Evolutionary conservation across 2,329 filamentous ascomycete species (phyloP), one percentile per base, ranked within the genome.

Genomic region (Stachybotrys elegans): DNA sequence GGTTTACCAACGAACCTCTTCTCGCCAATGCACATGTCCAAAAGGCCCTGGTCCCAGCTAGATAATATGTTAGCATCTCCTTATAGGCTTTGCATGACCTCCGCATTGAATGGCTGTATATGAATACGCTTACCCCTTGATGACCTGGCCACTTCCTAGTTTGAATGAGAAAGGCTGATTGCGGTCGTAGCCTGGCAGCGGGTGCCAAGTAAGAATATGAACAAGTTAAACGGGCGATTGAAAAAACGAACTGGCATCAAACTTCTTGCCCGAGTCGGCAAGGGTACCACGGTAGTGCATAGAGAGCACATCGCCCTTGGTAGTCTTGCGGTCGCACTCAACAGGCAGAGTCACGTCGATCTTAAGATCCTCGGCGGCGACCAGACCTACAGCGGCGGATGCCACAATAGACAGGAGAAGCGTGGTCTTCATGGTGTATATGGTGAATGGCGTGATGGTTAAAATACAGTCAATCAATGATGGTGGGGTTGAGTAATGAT

Each of bases 11-110:
- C 66, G 68, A 56, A 73, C 75, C 78, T 80, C 75, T 91, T 92
- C 75, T 97, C 92, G 50, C 93, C 92, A 56, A 94, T 86, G 69
- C 93, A 97, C 91, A 97, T 96, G 60, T 88, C 88, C 43, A 93
- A 57, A 31, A 97, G 77, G 40, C 92, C 92, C 62, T 94, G 69
- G 57, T 97, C 92, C 92, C 91, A 96, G 60, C 84, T 88, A 49
- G 40, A 20, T 41, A 32, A 36, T 43, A 29, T 46, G 48, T 61
- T 36, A 56, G 50, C 41, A 43, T n/a, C n/a, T n/a, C n/a, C n/a
- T n/a, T n/a, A n/a, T n/a, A n/a, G n/a, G n/a, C n/a, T n/a, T n/a
- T n/a, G n/a, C 14, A 32, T 19, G 9, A 7, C 22, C 14, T 7
- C 16, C n/a, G 17, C 3, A 8, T 3, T 27, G 9, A 23, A 16